These are phyloP conservation scores for Polymyxa betae DNA, from an alignment of 208 protist genomes.

Conservation along the genomic window DNA sequence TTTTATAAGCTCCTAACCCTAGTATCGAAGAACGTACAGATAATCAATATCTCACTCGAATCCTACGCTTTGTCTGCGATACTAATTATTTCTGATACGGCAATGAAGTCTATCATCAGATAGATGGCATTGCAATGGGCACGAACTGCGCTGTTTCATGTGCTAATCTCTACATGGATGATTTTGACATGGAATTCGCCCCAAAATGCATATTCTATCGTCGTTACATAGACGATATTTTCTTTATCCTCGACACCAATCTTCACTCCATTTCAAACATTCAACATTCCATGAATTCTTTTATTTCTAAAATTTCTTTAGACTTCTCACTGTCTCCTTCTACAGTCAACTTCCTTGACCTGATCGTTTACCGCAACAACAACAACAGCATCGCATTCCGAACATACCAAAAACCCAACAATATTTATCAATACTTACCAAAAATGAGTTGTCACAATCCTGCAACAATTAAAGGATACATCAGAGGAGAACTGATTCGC, in stretches of 20 bases:
- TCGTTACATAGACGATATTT: not conserved
- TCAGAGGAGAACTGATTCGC: not conserved
- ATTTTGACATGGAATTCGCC: not conserved
- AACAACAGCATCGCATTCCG: not conserved
- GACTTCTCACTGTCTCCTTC: too few species aligned
- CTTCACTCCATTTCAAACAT: too few species aligned
- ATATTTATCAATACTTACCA: constrained; percentile 42
- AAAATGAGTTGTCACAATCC: not conserved
- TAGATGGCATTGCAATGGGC: not conserved
- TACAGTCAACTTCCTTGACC: not conserved
- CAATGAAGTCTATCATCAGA: not conserved
- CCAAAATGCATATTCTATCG: not conserved
- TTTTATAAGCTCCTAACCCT: too few species aligned
- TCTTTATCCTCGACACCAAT: not conserved
- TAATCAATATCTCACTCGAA: too few species aligned
- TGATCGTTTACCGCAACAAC: not conserved
- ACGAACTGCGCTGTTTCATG: not conserved
- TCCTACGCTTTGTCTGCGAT: not conserved
- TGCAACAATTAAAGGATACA: not conserved
- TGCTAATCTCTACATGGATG: not conserved
- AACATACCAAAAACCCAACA: not conserved
- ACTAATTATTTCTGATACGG: not conserved
- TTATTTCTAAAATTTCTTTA: too few species aligned
- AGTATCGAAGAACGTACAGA: too few species aligned
- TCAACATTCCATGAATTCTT: too few species aligned